Evolutionary conservation across 208 protist species (phyloP).

Genomic region (Wallacemonas sp.): DNA sequence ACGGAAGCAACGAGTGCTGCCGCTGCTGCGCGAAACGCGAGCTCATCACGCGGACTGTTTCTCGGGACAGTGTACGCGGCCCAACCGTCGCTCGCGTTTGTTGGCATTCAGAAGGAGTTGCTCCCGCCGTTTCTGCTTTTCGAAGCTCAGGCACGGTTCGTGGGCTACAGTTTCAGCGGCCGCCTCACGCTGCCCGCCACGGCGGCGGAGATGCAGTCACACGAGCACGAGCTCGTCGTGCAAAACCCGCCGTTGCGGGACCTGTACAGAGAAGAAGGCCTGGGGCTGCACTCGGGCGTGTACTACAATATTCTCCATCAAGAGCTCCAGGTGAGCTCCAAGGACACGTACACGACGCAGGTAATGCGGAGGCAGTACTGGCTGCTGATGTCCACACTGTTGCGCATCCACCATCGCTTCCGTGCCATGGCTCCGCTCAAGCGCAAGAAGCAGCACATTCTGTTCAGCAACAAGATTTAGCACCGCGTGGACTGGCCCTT

Average conservation of each 20-base stretch:
- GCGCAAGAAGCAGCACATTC: constrained; percentile 82
- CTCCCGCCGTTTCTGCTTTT: constrained; percentile 84
- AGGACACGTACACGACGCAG: constrained; percentile 73
- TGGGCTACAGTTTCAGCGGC: constrained; percentile 77
- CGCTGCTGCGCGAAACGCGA: not conserved
- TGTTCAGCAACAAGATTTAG: constrained; percentile 89
- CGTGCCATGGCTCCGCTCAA: constrained; percentile 85
- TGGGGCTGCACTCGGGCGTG: constrained; percentile 74
- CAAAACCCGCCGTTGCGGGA: constrained; percentile 37
- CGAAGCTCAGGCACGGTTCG: constrained; percentile 83
- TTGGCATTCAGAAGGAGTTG: constrained; percentile 75
- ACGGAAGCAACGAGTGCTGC: not conserved
- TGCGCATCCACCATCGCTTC: constrained; percentile 75
- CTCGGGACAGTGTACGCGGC: constrained; percentile 67
- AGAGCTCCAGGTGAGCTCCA: constrained; percentile 69
- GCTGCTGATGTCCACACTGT: constrained; percentile 54
- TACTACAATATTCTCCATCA: constrained; percentile 89
- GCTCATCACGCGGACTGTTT: constrained; percentile 51
- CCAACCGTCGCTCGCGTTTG: constrained; percentile 73
- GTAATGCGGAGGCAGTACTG: constrained; percentile 69
- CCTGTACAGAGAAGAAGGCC: constrained; percentile 39
- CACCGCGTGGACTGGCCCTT: no score
- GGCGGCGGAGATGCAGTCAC: constrained; percentile 23
- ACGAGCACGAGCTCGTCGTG: constrained; percentile 40
- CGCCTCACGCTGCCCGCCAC: constrained; percentile 49